Base-by-base conservation (phyloP, 2,329 filamentous ascomycete species). In the Colletotrichum sp. region DNA sequence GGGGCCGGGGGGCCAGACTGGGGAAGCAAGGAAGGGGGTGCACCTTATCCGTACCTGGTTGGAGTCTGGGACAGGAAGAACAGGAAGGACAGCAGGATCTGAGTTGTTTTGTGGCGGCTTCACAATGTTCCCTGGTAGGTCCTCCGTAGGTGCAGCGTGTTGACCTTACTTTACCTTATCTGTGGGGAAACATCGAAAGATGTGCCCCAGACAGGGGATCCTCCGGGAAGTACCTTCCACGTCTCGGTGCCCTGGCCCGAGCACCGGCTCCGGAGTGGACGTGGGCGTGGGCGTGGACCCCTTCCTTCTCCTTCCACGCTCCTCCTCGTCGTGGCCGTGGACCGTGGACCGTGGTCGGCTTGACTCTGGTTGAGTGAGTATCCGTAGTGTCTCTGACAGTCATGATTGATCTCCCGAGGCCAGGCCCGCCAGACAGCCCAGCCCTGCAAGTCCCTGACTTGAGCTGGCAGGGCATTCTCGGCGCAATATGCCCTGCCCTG, bases 141-240 rank as follows among this genome's bases (percentile, higher is more conserved):
- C 32, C 32, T 34, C 32, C 32, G 32, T 3, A 34, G 32, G 32
- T 36, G 34, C 34, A 36, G 34, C 13, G 34, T 36, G 34, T 36
- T 16, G 36, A 38, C 36, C 48, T 55, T 24, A 38, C 24, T 56
- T 56, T 56, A 73, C 69, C 73, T 75, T 75, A 75, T 75, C 73
- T 75, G 69, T 75, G 73, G 73, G 56, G 73, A 75, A 72, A 64
- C 73, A 68, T 73, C 69, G 73, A 75, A 75, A 75, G 69, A 64
- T 75, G 43, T 56, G 63, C 63, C 73, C 72, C 61, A 56, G 32
- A 56, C 67, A 14, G 61, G 72, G 24, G 38, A 48, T 48, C 38
- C 38, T 48, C 38, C 38, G 21, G 21, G 32, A 24, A 52, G 26
- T 52, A 28, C 38, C 38, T 48, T n/a, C 38, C 38, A 48, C 38